Base-by-base conservation (phyloP, 2,329 filamentous ascomycete species). In the Diplodia mutila region DNA sequence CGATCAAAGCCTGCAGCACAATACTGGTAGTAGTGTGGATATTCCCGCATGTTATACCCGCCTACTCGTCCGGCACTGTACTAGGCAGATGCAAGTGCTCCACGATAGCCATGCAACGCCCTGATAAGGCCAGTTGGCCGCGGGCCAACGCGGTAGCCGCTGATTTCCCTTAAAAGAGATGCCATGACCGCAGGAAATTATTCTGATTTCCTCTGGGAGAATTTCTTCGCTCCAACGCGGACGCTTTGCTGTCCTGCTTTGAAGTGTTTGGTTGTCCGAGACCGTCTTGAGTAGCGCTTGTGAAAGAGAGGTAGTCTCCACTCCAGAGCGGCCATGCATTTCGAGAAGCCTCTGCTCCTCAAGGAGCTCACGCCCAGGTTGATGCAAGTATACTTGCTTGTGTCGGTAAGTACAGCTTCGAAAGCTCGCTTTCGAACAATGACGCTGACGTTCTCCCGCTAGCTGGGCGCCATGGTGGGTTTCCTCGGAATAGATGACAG, bases 371-470 rank as follows among this genome's bases (percentile, higher is more conserved):
- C 57, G 23, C 57, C 57, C 8, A 48, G 57, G 37, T 34, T 61
- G 57, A 29, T 61, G 57, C 57, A 61, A 32, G 39, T 61, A 21
- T 61, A 61, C 57, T 49, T 61, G 39, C 57, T 61, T 61, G 57
- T 61, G 1, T 61, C 57, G 23, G 57, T 61, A 48, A 32, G 57
- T 48, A 2, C 9, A 14, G 18, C 9, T 23, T n/a, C n/a, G n/a
- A 18, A 16, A 2, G 6, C 32, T 32, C 12, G 29, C 1, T 42
- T 14, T 29, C 25, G 14, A 7, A 4, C 3, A 23, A 12, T 18
- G n/a, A 61, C 32, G 25, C 39, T 61, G 23, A 49, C 27, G 1
- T 2, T 16, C 32, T 12, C 16, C 16, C 7, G 4, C 29, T 9
- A 61, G 57, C 27, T 61, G 57, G 57, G 57, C 11, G 57, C 57